Percentiles rank a stretch among this genome's conserved stretches.
These are phyloP conservation scores for Corylus heterophylla DNA, from an alignment of 306 rosid genomes.

Conservation along the genomic window DNA sequence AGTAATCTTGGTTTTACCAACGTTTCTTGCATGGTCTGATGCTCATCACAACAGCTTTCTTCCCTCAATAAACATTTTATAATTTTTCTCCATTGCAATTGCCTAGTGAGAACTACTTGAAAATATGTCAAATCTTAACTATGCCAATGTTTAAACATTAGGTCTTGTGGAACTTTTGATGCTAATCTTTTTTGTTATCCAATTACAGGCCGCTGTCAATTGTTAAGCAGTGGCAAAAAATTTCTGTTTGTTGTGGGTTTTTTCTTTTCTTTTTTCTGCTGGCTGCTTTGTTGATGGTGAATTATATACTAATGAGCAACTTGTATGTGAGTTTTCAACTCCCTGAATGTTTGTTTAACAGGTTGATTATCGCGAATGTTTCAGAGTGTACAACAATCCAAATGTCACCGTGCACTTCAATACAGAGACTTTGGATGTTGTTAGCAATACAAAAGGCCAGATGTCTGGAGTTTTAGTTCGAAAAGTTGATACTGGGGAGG, in stretches of 20 bases:
- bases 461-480: conserved; percentile 83
- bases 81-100: neutral
- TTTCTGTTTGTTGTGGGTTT: conserved; percentile 14
- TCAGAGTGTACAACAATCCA: conserved; percentile 96
- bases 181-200: neutral
- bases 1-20: neutral
- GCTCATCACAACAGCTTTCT: neutral
- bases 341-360: conserved; percentile 97
- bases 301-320: conserved; percentile 55
- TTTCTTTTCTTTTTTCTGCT: conserved; percentile 12
- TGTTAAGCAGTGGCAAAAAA: neutral
- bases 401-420: conserved; percentile 87
- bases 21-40: neutral
- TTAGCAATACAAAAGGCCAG: conserved; percentile 87
- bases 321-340: conserved; percentile 86
- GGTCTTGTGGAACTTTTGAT: neutral
- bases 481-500: conserved; percentile 65
- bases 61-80: neutral
- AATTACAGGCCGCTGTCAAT: neutral
- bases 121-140: conserved; percentile 1
- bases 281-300: conserved; percentile 36
- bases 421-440: conserved; percentile 83
- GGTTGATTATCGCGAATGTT: conserved; percentile 99
- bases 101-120: neutral
- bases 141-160: conserved; percentile 9